Evolutionary conservation across 1,139 yeast species (phyloP).

Genomic region (Diutina siamensis): DNA sequence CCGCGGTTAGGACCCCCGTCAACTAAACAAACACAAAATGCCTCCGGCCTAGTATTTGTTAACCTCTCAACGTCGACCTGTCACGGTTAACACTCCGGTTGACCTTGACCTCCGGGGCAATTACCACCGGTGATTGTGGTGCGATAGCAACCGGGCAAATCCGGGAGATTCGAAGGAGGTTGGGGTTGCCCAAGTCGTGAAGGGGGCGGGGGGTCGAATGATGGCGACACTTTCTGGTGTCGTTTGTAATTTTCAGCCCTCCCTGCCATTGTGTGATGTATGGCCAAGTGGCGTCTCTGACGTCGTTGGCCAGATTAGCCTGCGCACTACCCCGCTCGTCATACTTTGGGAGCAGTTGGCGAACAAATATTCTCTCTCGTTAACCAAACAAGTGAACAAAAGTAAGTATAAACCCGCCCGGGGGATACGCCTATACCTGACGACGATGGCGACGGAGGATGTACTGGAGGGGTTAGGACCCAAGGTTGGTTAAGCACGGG

Average conservation of each 20-base stretch:
- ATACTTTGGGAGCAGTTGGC: neutral
- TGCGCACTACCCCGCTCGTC: neutral
- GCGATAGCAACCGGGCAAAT: too few relatives aligned
- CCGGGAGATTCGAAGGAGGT: too few relatives aligned
- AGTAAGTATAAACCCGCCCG: conserved; percentile 4
- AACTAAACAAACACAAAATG: neutral
- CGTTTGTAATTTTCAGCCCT: too few relatives aligned
- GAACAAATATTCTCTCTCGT: conserved; percentile 6
- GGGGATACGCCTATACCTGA: neutral
- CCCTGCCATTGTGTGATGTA: too few relatives aligned
- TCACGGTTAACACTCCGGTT: too few relatives aligned
- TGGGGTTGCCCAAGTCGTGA: too few relatives aligned
- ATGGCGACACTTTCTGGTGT: too few relatives aligned
- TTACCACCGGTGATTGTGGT: too few relatives aligned
- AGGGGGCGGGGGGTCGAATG: too few relatives aligned
- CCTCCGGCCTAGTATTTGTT: neutral
- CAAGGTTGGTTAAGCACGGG: too few relatives aligned
- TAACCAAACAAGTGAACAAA: conserved; percentile 3
- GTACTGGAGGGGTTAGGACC: neutral
- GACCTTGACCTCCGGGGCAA: too few relatives aligned
- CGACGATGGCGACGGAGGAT: neutral
- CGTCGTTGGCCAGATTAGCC: neutral
- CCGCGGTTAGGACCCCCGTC: neutral
- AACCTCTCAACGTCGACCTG: neutral
- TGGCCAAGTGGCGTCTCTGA: neutral